Evolutionary conservation across 192 early-diverging fungal species (phyloP), one percentile per base, ranked within the genome.

Genomic region (Entomortierella chlamydospora): DNA sequence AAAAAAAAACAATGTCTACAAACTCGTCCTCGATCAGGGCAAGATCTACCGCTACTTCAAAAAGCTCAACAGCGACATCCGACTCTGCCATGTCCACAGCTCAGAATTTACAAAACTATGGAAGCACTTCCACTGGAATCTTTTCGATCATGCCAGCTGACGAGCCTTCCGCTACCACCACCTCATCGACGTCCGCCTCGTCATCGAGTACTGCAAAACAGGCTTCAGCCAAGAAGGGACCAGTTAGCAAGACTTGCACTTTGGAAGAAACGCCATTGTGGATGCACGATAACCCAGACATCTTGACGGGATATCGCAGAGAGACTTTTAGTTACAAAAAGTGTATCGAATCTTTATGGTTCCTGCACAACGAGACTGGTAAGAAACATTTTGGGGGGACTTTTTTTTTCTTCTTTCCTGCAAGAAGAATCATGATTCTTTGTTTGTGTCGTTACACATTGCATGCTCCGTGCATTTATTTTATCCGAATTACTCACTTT

Each of bases 311-410:
- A 15, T 98, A 98, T 81, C 87, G 97, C 29, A 86, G 88, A 25
- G 90, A 92, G 33, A 87, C 87, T 10, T 83, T 92, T 61, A 95
- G 93, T 52, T 97, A 93, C 74, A 62, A 39, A 3, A 89, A 82
- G 61, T 98, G 96, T 81, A 64, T 93, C 34, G 81, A 86, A 20
- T 93, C 94, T 12, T 70, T 95, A 61, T 84, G 90, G 23, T 96
- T 93, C 82, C 54, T 96, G 23, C 96, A 98, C 83, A 98, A 98
- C 76, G 97, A 98, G 81, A 92, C 90, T 45, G 96, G 94, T 87
- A 82, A 65, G 68, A 28, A 43, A 22, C 31, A 33, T 57, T 39
- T 20, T 58, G 37, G n/a, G n/a, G n/a, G n/a, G n/a, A n/a, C n/a
- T n/a, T n/a, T n/a, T n/a, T n/a, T n/a, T n/a, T n/a, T n/a, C n/a